phyloP scores from a whole-genome alignment of 2,329 filamentous ascomycete genomes.

The Ophiocordyceps camponoti-floridani region DNA sequence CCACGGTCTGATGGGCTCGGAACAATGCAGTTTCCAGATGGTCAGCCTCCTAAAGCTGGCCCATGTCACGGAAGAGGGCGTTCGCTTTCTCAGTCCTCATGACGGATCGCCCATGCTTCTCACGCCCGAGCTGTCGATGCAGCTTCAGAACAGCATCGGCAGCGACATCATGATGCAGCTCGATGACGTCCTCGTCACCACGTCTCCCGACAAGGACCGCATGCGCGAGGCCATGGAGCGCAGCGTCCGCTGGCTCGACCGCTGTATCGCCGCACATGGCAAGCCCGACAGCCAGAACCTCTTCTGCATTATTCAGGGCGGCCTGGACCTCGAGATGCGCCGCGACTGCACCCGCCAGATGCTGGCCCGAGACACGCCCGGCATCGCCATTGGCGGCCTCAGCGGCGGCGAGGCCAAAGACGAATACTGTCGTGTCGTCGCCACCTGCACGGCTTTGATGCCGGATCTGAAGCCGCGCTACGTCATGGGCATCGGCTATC shows the following conservation, averaged over 20 bases:
- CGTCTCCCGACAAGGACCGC: constrained; percentile 69
- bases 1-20: background rate
- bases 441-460: constrained; percentile 66
- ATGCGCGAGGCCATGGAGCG: constrained; percentile 93
- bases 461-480: constrained; percentile 92
- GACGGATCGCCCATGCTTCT: constrained; percentile 92
- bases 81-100: constrained; percentile 89
- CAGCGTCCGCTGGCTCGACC: constrained; percentile 87
- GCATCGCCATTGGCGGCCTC: constrained; percentile 88
- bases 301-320: constrained; percentile 97
- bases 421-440: constrained; percentile 81
- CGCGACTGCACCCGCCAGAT: constrained; percentile 71
- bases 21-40: constrained; percentile 71
- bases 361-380: constrained; percentile 79
- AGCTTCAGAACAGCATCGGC: constrained; percentile 88
- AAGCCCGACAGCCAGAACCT: constrained; percentile 74
- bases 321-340: constrained; percentile 73
- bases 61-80: constrained; percentile 86
- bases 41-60: constrained; percentile 88
- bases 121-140: constrained; percentile 93
- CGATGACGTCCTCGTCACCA: constrained; percentile 93
- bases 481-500: constrained; percentile 97
- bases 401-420: constrained; percentile 90
- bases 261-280: constrained; percentile 79
- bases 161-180: constrained; percentile 99